Evolutionary conservation across 768 basidiomycete species (phyloP), one percentile per base, ranked within the genome.

Genomic region (Cystobasidium onofrii): DNA sequence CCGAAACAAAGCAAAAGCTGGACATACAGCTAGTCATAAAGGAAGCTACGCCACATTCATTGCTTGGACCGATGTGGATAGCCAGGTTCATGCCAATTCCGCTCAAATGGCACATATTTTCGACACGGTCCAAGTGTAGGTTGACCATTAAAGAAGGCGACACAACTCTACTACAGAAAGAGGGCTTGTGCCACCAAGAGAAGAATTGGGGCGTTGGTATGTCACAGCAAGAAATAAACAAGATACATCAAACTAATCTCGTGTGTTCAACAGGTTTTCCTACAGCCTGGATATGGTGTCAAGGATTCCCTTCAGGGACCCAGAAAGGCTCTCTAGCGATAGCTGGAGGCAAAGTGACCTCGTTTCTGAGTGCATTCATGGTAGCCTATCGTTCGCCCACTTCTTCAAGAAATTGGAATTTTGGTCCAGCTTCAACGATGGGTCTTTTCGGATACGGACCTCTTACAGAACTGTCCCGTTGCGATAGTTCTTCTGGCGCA

Each of bases 231-330:
- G n/a, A n/a, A n/a, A n/a, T n/a, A n/a, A n/a, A n/a, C n/a, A n/a
- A n/a, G n/a, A n/a, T n/a, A n/a, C n/a, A n/a, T n/a, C n/a, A n/a
- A n/a, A n/a, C n/a, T n/a, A n/a, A n/a, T n/a, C n/a, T n/a, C n/a
- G n/a, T n/a, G n/a, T n/a, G n/a, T n/a, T n/a, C n/a, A n/a, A n/a
- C 66, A 69, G 66, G 66, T n/a, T 69, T 69, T 46, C 66, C 66
- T 20, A 46, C 44, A 9, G 66, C 66, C n/a, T 69, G 66, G 66
- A 69, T 69, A 34, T 69, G 66, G 66, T 69, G 66, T 54, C 66
- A 69, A 39, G 66, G 44, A 1, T 69, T 69, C 66, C n/a, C 66
- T 3, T 46, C 66, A 2, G 39, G n/a, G 9, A 13, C 41, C 29
- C 13, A 2, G 23, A 46, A 54, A n/a, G 66, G 66, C n/a, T 69